A percentile compares a stretch with the other conserved stretches of the same genome.
Evolutionary conservation across 257 asterid genomes (phyloP).

Genomic region (Nemophila menziesii): DNA sequence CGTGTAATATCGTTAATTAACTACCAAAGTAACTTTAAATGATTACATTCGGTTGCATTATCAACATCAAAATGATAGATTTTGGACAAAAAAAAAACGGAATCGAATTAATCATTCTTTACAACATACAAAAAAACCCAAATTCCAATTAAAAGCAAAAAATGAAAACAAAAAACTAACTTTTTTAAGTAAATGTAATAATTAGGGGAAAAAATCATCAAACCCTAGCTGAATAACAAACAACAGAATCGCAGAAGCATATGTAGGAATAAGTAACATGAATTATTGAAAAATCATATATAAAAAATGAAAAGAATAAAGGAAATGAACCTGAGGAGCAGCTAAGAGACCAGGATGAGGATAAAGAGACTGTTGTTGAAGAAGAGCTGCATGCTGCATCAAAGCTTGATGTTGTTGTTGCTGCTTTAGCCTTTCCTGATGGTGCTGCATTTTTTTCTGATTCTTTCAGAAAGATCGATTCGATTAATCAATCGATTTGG

Average conservation of each 20-base stretch:
- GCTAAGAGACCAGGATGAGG: slow-evolving; percentile 80
- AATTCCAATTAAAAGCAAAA: too few species aligned
- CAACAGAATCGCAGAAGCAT: background rate
- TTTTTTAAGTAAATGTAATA: too few species aligned
- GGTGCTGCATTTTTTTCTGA: slow-evolving; percentile 54
- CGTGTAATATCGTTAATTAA: too few species aligned
- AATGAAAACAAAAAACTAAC: too few species aligned
- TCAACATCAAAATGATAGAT: too few species aligned
- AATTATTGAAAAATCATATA: too few species aligned
- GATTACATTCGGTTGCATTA: too few species aligned
- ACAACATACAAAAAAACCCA: too few species aligned
- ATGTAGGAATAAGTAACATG: background rate
- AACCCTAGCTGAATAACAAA: too few species aligned
- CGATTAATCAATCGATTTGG: slow-evolving; percentile 14
- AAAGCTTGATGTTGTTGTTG: slow-evolving; percentile 43
- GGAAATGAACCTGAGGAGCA: slow-evolving; percentile 53
- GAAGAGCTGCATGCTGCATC: slow-evolving; percentile 85
- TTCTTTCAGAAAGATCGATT: slow-evolving; percentile 8
- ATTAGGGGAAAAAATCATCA: background rate
- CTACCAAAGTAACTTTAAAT: too few species aligned
- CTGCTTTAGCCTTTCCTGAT: slow-evolving; percentile 36
- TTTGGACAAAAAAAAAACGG: too few species aligned
- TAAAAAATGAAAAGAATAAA: background rate
- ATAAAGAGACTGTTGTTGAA: slow-evolving; percentile 78
- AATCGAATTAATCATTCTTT: too few species aligned